Evolutionary conservation across 1,139 yeast genomes (phyloP), one percentile per base, ranked within the genome.

Genomic region (Kurtzmaniella quercitrusa): DNA sequence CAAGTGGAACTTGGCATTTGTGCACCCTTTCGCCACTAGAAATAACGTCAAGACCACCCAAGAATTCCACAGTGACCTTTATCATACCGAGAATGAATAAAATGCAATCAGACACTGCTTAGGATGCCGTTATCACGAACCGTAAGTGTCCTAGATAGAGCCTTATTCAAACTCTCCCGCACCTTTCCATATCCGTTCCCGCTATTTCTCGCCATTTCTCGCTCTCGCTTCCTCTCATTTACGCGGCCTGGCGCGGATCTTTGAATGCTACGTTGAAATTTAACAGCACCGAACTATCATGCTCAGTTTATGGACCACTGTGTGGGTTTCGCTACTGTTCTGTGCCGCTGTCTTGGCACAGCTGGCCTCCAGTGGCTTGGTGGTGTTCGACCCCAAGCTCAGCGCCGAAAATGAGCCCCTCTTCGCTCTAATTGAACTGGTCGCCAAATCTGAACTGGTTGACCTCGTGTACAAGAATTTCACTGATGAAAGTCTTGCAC

Each of bases 41-140:
- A 15, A 84, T 75, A 44, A 77, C 79, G 57, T 85, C 93, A 37
- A 85, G 66, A 0, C 94, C 94, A 17, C 94, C 94, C 48, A 75
- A 54, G 51, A 75, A 75, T 50, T 74, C 79, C 1, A 73, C 72
- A 48, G 64, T 72, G 4, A 73, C 58, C 41, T 62, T 64, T 9
- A 65, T 57, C 38, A 34, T 36, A 3, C 11, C 10, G 15, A 27
- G 31, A 27, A 27, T 10, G 31, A 27, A 27, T 27, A 27, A 27
- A n/a, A 27, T 27, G 31, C 14, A 10, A 27, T 7, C 12, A 4
- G 8, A 4, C 23, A 21, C 23, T 21, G 8, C 8, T 21, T 21
- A 21, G 4, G 4, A 21, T n/a, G n/a, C n/a, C n/a, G n/a, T n/a
- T n/a, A n/a, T n/a, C n/a, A n/a, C n/a, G n/a, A n/a, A n/a, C n/a